These are phyloP conservation scores for Sporothrix phasma DNA, from an alignment of 2,329 filamentous ascomycete species.

Conservation along the genomic window DNA sequence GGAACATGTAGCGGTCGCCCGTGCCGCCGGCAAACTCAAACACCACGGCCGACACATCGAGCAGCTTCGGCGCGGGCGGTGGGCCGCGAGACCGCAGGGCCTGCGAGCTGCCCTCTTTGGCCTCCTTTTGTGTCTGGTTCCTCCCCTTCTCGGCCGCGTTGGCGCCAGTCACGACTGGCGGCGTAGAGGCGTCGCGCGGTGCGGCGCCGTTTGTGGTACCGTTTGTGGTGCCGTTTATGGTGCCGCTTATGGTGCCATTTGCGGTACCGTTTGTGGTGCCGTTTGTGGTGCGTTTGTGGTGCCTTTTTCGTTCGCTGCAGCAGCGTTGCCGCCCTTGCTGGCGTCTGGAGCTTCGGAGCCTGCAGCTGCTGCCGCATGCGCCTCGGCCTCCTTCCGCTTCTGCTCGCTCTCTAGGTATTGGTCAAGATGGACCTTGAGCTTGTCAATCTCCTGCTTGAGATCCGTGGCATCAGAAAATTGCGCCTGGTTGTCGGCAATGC, in stretches of 20 bases:
- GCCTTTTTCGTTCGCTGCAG: slow-evolving; percentile 19
- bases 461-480: slow-evolving; percentile 38
- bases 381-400: slow-evolving; percentile 17
- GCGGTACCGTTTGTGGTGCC: slow-evolving; percentile 22
- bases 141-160: background rate
- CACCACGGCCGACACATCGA: slow-evolving; percentile 55
- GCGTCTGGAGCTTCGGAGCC: background rate
- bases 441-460: slow-evolving; percentile 40
- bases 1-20: slow-evolving; percentile 69
- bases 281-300: too few relatives aligned
- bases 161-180: background rate
- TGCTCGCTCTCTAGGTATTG: slow-evolving; percentile 9
- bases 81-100: slow-evolving; percentile 52
- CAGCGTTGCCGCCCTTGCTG: background rate
- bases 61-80: slow-evolving; percentile 42
- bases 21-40: slow-evolving; percentile 58
- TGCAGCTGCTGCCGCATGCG: background rate
- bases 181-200: background rate
- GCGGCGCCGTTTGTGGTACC: slow-evolving; percentile 22
- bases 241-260: slow-evolving; percentile 17
- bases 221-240: slow-evolving; percentile 24
- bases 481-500: slow-evolving; percentile 43
- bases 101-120: slow-evolving; percentile 32
- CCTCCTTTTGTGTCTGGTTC: background rate
- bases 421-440: slow-evolving; percentile 26